These are phyloP conservation scores for Euryodendron excelsum DNA, from an alignment of 148 eudicot genomes.

Conservation along the genomic window DNA sequence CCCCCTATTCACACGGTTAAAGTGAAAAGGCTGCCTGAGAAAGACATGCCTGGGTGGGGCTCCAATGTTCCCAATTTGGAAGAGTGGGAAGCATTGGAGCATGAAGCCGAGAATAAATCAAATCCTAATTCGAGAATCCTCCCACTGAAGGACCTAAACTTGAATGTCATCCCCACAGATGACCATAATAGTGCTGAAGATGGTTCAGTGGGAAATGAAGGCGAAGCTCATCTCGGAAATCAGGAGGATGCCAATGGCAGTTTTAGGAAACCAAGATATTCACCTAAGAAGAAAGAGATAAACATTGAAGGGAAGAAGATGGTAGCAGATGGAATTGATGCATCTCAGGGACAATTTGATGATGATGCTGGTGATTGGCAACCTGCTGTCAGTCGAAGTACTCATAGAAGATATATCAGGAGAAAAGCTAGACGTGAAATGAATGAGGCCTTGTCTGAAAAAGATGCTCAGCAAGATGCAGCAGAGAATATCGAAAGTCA, in stretches of 20 bases:
- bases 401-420: conserved; percentile 81
- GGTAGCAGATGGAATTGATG: conserved; percentile 92
- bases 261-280: conserved; percentile 38
- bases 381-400: conserved; percentile 94
- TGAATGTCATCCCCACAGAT: conserved; percentile 46
- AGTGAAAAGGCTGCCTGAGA: conserved; percentile 85
- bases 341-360: conserved; percentile 71
- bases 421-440: conserved; percentile 80
- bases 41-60: conserved; percentile 97
- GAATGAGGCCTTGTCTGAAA: conserved; percentile 41
- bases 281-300: conserved; percentile 63
- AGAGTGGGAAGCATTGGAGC: conserved; percentile 94
- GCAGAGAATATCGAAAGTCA: conserved; percentile 26
- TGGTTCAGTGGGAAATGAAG: conserved; percentile 42
- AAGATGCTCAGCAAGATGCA: conserved; percentile 42
- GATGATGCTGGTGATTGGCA: conserved; percentile 72
- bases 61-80: conserved; percentile 82
- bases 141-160: conserved; percentile 64
- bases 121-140: conserved; percentile 60
- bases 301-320: conserved; percentile 79
- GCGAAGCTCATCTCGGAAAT: conserved; percentile 35
- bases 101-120: conserved; percentile 32
- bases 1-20: conserved; percentile 77
- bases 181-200: conserved; percentile 33
- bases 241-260: conserved; percentile 36